These are phyloP conservation scores for Starmerella tilneyi DNA, from an alignment of 805 yeast genomes.

Conservation along the genomic window DNA sequence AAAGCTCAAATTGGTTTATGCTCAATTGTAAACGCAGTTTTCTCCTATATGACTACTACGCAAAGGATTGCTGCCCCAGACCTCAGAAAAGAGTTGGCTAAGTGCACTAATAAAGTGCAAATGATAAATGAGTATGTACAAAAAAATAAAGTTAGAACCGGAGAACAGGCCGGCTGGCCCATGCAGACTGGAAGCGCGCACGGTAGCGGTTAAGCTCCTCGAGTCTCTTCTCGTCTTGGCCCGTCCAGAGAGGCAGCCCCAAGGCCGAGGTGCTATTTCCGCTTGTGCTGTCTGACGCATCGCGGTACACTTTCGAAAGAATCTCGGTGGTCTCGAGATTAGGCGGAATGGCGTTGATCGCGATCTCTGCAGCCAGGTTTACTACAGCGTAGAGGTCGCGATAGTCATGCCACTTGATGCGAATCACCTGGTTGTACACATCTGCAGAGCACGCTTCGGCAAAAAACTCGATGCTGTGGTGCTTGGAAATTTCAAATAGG, in stretches of 20 bases:
- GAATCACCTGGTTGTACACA: slow-evolving; percentile 34
- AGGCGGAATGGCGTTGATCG: slow-evolving; percentile 36
- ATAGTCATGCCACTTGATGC: slow-evolving; percentile 34
- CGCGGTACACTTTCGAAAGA: slow-evolving; percentile 25
- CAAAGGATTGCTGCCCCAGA: too few species aligned
- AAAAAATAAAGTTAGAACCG: slow-evolving; percentile 7
- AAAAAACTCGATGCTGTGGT: slow-evolving; percentile 32
- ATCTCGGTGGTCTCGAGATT: slow-evolving; percentile 31
- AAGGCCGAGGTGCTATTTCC: slow-evolving; percentile 21
- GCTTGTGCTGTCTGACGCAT: slow-evolving; percentile 25
- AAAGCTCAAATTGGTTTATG: too few species aligned
- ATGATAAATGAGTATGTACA: slow-evolving; percentile 5
- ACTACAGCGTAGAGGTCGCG: slow-evolving; percentile 33
- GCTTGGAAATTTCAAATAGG: slow-evolving; percentile 32
- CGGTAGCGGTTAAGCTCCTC: slow-evolving; percentile 26
- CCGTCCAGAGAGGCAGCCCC: slow-evolving; percentile 28
- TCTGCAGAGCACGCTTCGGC: slow-evolving; percentile 34
- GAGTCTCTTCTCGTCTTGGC: slow-evolving; percentile 25
- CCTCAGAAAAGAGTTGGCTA: too few species aligned
- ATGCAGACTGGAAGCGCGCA: slow-evolving; percentile 17
- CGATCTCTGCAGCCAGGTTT: slow-evolving; percentile 34
- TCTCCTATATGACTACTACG: too few species aligned
- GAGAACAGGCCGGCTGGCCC: slow-evolving; percentile 17
- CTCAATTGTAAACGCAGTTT: too few species aligned
- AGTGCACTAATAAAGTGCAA: too few species aligned